A percentile compares a stretch with the other conserved stretches of the same genome.
phyloP scores from a whole-genome alignment of 2,329 filamentous ascomycete genomes.

The Phyllosticta ampelicida region DNA sequence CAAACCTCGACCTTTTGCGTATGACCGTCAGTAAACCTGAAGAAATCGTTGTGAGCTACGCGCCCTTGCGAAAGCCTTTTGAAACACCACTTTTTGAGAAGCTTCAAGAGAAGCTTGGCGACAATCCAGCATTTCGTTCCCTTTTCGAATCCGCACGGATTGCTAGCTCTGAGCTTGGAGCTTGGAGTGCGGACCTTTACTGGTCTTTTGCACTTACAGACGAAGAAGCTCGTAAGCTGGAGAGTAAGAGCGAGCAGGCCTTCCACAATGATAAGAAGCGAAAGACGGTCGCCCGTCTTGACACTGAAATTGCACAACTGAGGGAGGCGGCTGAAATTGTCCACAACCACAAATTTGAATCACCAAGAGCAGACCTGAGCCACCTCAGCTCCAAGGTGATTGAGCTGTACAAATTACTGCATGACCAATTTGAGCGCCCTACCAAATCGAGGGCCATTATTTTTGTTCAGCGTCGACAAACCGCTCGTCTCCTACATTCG shows the following conservation, averaged over 20 bases:
- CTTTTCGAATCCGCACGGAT: slow-evolving; percentile 50
- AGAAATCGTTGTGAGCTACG: slow-evolving; percentile 49
- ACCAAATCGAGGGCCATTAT: slow-evolving; percentile 65
- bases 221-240: slow-evolving; percentile 49
- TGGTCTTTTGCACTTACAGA: slow-evolving; percentile 63
- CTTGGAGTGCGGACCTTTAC: slow-evolving; percentile 75
- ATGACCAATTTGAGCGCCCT: slow-evolving; percentile 48
- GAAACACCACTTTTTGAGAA: slow-evolving; percentile 54
- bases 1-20: slow-evolving; percentile 48
- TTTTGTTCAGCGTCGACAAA: slow-evolving; percentile 71
- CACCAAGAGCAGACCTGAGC: slow-evolving; percentile 25
- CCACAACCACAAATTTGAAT: slow-evolving; percentile 38
- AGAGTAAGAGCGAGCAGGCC: slow-evolving; percentile 20
- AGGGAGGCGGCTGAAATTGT: slow-evolving; percentile 49
- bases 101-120: slow-evolving; percentile 44
- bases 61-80: slow-evolving; percentile 41
- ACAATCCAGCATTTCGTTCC: slow-evolving; percentile 42
- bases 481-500: slow-evolving; percentile 60
- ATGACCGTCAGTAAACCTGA: slow-evolving; percentile 49
- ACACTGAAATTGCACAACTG: slow-evolving; percentile 46
- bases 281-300: slow-evolving; percentile 32
- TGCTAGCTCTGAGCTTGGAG: slow-evolving; percentile 57
- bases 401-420: slow-evolving; percentile 50
- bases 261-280: slow-evolving; percentile 34
- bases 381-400: slow-evolving; percentile 64